Conservation (phyloP, 2,329 filamentous ascomycete species). For the Colletotrichum australisinense region DNA sequence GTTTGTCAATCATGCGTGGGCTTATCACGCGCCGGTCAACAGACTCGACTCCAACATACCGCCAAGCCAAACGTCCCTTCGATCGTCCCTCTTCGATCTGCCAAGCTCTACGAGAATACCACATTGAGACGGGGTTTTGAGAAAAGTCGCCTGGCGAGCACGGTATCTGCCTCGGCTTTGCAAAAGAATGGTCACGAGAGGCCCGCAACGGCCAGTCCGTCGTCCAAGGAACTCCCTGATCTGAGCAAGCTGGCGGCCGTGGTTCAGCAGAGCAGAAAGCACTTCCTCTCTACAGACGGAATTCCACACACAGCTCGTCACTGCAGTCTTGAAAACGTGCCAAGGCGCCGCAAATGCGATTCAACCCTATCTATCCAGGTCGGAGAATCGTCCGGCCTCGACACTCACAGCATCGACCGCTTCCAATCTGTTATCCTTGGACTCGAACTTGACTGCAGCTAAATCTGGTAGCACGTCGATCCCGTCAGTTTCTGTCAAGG, state of each 20-base stretch:
- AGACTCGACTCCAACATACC: conserved; percentile 29
- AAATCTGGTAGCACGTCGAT: conserved; percentile 31
- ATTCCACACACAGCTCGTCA: conserved; percentile 57
- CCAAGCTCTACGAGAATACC: conserved; percentile 24
- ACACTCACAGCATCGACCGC: conserved; percentile 53
- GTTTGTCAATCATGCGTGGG: conserved; percentile 59
- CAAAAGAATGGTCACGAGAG: conserved; percentile 17
- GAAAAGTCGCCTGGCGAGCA: conserved; percentile 18
- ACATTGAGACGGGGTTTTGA: conserved; percentile 17
- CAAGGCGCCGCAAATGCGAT: conserved; percentile 57
- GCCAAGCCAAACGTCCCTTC: conserved; percentile 35
- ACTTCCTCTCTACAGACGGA: conserved; percentile 56
- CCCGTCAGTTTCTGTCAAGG: conserved; percentile 45
- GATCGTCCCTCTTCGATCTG: conserved; percentile 24
- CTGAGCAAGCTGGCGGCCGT: conserved; percentile 53
- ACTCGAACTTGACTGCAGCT: conserved; percentile 39
- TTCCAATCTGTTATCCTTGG: conserved; percentile 49
- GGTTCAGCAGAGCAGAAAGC: conserved; percentile 55
- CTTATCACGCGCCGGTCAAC: conserved; percentile 39
- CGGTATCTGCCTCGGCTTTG: conserved; percentile 6
- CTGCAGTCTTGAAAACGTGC: conserved; percentile 57
- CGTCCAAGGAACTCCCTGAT: conserved; percentile 46
- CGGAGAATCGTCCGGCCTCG: conserved; percentile 58
- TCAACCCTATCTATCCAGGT: conserved; percentile 53
- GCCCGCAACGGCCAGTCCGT: conserved; percentile 1